These are phyloP conservation scores for Epichloe bromicola DNA, from an alignment of 2,329 filamentous ascomycete species.

Conservation along the genomic window DNA sequence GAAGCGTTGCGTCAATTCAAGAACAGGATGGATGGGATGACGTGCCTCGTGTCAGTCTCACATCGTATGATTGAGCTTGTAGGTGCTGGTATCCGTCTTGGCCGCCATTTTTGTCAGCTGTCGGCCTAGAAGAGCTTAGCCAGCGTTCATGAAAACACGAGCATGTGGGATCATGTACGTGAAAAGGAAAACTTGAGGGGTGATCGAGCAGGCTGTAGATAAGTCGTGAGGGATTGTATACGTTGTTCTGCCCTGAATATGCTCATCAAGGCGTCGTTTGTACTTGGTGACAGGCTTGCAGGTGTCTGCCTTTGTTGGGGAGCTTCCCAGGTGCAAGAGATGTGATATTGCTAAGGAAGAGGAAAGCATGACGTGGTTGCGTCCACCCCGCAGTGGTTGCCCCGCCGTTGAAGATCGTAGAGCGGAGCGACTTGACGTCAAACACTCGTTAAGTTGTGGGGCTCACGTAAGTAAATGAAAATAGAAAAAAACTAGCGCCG, in stretches of 20 bases:
- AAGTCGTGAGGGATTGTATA: slow-evolving; percentile 13
- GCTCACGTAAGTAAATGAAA: neutral
- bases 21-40: neutral
- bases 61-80: slow-evolving; percentile 89
- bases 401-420: neutral
- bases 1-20: slow-evolving; percentile 6
- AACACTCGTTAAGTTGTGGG: neutral
- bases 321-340: neutral
- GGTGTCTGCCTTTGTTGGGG: neutral
- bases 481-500: neutral
- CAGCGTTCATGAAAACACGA: neutral
- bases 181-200: slow-evolving; percentile 3
- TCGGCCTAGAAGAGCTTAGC: slow-evolving; percentile 2
- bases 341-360: neutral
- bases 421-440: neutral
- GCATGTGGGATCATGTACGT: slow-evolving; percentile 1
- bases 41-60: slow-evolving; percentile 20
- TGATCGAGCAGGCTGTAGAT: slow-evolving; percentile 6
- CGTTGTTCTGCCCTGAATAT: slow-evolving; percentile 13
- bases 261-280: slow-evolving; percentile 11
- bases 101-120: slow-evolving; percentile 38
- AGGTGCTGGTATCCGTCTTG: slow-evolving; percentile 60
- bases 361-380: neutral
- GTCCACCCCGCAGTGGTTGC: neutral
- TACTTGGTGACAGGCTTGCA: neutral